Percentiles rank a stretch among this genome's conserved stretches.
phyloP scores from a whole-genome alignment of 1,284 basidiomycete genomes.

The Pseudozyma sp. region DNA sequence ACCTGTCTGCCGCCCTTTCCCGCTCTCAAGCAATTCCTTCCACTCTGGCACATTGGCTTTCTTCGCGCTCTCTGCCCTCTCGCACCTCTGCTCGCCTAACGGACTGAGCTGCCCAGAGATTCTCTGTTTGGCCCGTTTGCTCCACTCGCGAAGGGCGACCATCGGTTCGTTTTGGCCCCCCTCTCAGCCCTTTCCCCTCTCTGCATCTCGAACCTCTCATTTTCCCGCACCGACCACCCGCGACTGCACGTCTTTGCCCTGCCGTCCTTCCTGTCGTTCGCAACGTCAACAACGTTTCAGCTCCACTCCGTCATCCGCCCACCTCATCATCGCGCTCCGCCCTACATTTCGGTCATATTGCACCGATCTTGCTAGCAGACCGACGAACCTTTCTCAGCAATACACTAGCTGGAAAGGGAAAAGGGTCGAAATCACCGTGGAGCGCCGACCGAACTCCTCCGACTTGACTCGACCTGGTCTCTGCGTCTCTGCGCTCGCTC shows the following conservation, averaged over 20 bases:
- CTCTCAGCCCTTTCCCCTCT: background rate
- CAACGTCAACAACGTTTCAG: background rate
- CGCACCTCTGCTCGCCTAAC: background rate
- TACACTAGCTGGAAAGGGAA: too few species aligned
- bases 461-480: background rate
- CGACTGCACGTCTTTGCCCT: conserved; percentile 10
- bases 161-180: conserved; percentile 1
- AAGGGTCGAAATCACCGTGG: too few species aligned
- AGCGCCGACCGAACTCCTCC: too few species aligned
- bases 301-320: background rate
- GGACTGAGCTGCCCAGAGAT: too few species aligned
- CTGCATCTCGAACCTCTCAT: background rate
- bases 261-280: conserved; percentile 6
- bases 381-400: too few species aligned
- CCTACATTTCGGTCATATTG: background rate
- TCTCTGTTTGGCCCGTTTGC: background rate
- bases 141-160: background rate
- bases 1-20: too few species aligned
- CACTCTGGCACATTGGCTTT: background rate
- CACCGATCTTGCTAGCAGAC: too few species aligned
- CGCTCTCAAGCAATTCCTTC: background rate
- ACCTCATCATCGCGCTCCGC: too few species aligned
- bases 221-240: conserved; percentile 44
- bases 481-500: background rate
- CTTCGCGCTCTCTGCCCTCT: conserved; percentile 5